phyloP scores from a whole-genome alignment of 495 filamentous ascomycete species.

The Talaromyces trachyspermus region DNA sequence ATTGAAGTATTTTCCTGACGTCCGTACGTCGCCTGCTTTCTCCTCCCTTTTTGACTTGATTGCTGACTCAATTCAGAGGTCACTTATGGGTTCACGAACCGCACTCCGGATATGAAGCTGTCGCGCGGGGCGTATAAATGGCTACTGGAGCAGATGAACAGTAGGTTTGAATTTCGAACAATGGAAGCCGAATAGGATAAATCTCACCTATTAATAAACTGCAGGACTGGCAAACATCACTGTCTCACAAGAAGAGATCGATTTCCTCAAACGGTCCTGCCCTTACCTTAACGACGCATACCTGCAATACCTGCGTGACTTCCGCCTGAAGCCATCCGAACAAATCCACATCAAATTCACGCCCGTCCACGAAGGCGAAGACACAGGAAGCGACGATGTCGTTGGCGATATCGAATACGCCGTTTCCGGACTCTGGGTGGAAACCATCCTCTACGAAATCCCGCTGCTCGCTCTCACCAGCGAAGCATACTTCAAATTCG shows the following conservation, averaged over 20 bases:
- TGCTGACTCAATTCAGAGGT: constrained; percentile 46
- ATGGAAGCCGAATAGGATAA: too few relatives aligned
- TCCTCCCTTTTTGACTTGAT: background rate
- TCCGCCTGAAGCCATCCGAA: constrained; percentile 70
- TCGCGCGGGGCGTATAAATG: constrained; percentile 75
- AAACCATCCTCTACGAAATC: constrained; percentile 97
- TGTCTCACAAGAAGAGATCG: constrained; percentile 68
- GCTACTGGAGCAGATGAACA: constrained; percentile 74
- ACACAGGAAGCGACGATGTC: constrained; percentile 60
- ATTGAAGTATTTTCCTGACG: constrained; percentile 78
- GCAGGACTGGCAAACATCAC: constrained; percentile 71
- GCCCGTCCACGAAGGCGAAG: constrained; percentile 37
- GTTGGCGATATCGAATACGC: constrained; percentile 66
- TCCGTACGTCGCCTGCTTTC: constrained; percentile 41
- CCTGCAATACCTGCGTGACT: constrained; percentile 69
- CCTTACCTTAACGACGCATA: constrained; percentile 73
- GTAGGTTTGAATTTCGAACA: constrained; percentile 37
- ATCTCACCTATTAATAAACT: background rate
- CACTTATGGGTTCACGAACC: constrained; percentile 89
- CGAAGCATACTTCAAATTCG: constrained; percentile 95
- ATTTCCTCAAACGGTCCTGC: constrained; percentile 71
- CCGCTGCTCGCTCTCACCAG: constrained; percentile 85
- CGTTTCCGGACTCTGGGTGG: constrained; percentile 78
- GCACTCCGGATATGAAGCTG: constrained; percentile 87
- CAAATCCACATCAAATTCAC: constrained; percentile 69